Evolutionary conservation across 768 basidiomycete genomes (phyloP).

Genomic region (Rhodosporidiobolus odoratus): DNA sequence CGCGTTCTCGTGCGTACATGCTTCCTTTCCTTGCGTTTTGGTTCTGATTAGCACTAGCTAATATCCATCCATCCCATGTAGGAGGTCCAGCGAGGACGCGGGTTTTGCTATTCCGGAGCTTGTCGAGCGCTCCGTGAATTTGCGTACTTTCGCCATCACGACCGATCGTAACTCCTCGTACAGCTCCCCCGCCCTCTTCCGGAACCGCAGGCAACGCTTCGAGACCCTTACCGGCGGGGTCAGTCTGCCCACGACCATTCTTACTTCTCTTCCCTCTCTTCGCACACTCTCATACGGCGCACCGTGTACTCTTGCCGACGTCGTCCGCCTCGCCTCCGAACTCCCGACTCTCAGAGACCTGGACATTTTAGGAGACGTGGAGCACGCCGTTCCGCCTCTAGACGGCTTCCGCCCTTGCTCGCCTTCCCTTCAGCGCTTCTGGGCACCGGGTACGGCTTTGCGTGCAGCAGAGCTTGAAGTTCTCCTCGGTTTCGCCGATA

Average conservation of each 20-base stretch:
- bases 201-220: not conserved
- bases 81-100: not conserved
- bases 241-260: not conserved
- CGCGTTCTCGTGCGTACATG: not conserved
- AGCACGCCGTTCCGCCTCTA: not conserved
- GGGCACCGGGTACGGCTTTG: slow-evolving; percentile 1
- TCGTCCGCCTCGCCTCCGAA: not conserved
- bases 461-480: not conserved
- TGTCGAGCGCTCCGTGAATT: not conserved
- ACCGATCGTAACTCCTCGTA: not conserved
- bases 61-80: too few relatives aligned
- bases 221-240: slow-evolving; percentile 11
- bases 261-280: not conserved
- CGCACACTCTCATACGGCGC: slow-evolving; percentile 17
- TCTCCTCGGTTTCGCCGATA: not conserved
- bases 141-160: not conserved
- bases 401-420: not conserved
- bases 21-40: too few relatives aligned
- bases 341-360: slow-evolving; percentile 9
- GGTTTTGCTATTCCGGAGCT: slow-evolving; percentile 19
- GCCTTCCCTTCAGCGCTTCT: slow-evolving; percentile 8
- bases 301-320: slow-evolving; percentile 1
- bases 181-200: not conserved
- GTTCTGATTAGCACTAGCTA: too few relatives aligned
- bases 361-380: slow-evolving; percentile 16